Percentiles rank a stretch among this genome's conserved stretches.
These are phyloP conservation scores for Hymenoscyphus occultus DNA, from an alignment of 2,329 filamentous ascomycete genomes.

Conservation along the genomic window DNA sequence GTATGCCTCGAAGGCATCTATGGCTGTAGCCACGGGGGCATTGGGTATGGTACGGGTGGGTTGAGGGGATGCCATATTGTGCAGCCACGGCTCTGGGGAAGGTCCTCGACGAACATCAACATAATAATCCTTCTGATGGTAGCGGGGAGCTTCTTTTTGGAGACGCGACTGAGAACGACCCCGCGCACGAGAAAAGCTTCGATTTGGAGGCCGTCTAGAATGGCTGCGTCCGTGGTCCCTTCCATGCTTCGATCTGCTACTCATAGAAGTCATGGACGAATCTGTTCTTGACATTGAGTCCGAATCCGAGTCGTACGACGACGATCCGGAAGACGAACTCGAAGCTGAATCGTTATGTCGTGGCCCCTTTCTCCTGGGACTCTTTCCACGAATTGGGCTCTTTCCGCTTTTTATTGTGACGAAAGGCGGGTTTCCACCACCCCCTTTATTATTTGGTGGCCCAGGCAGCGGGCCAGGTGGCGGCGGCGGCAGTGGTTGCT, in stretches of 20 bases:
- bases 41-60: not conserved
- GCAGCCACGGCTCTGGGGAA: not conserved
- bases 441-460: not conserved
- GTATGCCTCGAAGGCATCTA: not conserved
- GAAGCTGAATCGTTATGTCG: constrained; percentile 1
- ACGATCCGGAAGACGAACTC: constrained; percentile 3
- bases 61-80: not conserved
- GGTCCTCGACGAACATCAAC: not conserved
- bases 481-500: constrained; percentile 13
- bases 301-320: not conserved
- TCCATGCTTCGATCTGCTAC: not conserved
- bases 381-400: too few species aligned
- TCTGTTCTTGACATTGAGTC: not conserved
- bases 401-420: too few species aligned
- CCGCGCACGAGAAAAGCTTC: not conserved
- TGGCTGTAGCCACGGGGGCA: not conserved
- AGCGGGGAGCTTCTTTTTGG: not conserved
- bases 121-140: not conserved
- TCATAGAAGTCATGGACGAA: not conserved
- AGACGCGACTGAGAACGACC: not conserved
- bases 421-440: not conserved
- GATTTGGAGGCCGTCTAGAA: not conserved
- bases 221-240: not conserved
- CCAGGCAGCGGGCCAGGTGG: not conserved
- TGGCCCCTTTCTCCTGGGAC: too few species aligned